A percentile compares a stretch with the other conserved stretches of the same genome.
Evolutionary conservation across 2,329 filamentous ascomycete genomes (phyloP).

Genomic region (Parastagonospora nodorum): DNA sequence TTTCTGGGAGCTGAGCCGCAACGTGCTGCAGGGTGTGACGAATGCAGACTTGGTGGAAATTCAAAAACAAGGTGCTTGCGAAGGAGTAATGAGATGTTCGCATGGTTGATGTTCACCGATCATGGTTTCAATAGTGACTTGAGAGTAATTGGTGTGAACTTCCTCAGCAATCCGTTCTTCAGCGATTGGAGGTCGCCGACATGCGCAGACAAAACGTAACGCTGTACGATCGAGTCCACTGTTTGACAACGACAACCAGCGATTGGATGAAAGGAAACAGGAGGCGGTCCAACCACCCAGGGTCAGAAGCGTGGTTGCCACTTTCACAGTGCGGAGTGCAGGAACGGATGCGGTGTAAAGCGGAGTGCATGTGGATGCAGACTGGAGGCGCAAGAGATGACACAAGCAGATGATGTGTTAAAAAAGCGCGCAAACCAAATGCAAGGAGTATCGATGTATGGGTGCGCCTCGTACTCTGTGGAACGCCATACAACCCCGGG

Average conservation of each 20-base stretch:
- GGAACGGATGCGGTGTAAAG: constrained; percentile 10
- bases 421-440: not conserved
- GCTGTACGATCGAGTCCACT: too few species aligned
- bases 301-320: constrained; percentile 12
- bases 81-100: not conserved
- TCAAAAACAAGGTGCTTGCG: not conserved
- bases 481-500: too few species aligned
- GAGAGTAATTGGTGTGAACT: not conserved
- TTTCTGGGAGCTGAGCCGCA: constrained; percentile 20
- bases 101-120: not conserved
- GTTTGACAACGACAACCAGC: not conserved
- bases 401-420: not conserved
- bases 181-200: constrained; percentile 8
- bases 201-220: constrained; percentile 1
- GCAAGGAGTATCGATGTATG: not conserved
- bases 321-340: constrained; percentile 16
- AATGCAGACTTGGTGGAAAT: constrained; percentile 5
- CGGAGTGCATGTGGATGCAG: constrained; percentile 6
- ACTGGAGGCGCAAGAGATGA: constrained; percentile 6
- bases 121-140: not conserved
- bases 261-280: constrained; percentile 7
- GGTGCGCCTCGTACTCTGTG: not conserved
- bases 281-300: constrained; percentile 2
- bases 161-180: not conserved
- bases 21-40: constrained; percentile 10